phyloP scores from a whole-genome alignment of 1,284 basidiomycete species.

The Afroboletus lepidellus region DNA sequence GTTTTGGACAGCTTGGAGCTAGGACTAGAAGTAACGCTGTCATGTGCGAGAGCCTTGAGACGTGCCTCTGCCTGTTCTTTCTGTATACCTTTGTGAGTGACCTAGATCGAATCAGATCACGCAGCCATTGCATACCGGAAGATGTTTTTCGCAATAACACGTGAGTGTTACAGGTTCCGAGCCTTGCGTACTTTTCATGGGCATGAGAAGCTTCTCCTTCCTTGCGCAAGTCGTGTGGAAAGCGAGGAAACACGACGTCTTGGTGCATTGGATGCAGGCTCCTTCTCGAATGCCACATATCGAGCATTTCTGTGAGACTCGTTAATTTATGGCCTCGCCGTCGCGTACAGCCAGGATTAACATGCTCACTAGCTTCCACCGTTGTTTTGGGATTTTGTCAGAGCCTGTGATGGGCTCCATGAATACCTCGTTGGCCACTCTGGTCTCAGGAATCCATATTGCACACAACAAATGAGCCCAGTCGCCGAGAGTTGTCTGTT shows the following conservation, averaged over 20 bases:
- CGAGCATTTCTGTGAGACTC: constrained; percentile 66
- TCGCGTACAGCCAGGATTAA: constrained; percentile 1
- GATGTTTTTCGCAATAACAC: constrained; percentile 86
- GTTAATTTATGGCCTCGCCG: constrained; percentile 10
- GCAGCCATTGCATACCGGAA: constrained; percentile 61
- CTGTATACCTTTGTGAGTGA: constrained; percentile 35
- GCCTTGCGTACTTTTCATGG: constrained; percentile 83
- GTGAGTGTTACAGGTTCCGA: constrained; percentile 68
- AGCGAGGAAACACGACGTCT: constrained; percentile 87
- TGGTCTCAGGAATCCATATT: constrained; percentile 96
- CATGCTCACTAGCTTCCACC: constrained; percentile 87
- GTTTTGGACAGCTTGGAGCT: constrained; percentile 57
- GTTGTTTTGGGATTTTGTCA: constrained; percentile 83
- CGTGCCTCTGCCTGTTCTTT: constrained; percentile 67
- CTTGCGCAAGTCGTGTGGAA: constrained; percentile 97
- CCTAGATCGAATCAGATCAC: constrained; percentile 1
- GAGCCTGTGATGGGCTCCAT: constrained; percentile 98
- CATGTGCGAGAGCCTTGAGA: constrained; percentile 52
- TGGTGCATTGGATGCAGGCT: constrained; percentile 97
- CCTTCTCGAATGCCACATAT: constrained; percentile 82
- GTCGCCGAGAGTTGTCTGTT: constrained; percentile 90
- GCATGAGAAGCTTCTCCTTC: constrained; percentile 76
- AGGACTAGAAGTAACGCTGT: constrained; percentile 41
- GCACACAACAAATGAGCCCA: constrained; percentile 98
- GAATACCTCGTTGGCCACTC: constrained; percentile 92